phyloP scores from a whole-genome alignment of 1,284 basidiomycete species.

The Veloboletus limbatus region DNA sequence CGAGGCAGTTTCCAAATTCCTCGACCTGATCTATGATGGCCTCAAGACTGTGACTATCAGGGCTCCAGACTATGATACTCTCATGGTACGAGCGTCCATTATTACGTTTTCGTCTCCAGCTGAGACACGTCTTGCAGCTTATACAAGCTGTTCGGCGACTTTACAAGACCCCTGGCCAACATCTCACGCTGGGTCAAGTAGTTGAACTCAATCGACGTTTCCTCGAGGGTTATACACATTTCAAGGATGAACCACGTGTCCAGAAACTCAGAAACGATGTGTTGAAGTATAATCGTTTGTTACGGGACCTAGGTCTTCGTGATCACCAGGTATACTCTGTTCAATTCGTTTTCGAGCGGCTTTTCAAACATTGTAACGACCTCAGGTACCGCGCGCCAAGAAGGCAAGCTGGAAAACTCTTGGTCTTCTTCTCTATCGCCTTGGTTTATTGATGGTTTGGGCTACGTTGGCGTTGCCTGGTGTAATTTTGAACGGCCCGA shows the following conservation, averaged over 20 bases:
- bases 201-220: slow-evolving; percentile 96
- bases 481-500: slow-evolving; percentile 91
- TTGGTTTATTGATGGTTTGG: slow-evolving; percentile 83
- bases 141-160: slow-evolving; percentile 95
- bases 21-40: slow-evolving; percentile 94
- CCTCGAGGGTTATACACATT: slow-evolving; percentile 90
- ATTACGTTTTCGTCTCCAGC: background rate
- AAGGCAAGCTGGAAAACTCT: slow-evolving; percentile 87
- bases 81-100: slow-evolving; percentile 66
- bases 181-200: slow-evolving; percentile 92
- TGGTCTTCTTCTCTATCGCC: slow-evolving; percentile 82
- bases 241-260: slow-evolving; percentile 92
- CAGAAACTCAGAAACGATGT: slow-evolving; percentile 82
- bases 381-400: slow-evolving; percentile 75
- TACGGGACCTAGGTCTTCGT: slow-evolving; percentile 92
- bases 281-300: slow-evolving; percentile 89
- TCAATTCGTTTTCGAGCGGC: background rate
- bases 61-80: slow-evolving; percentile 96
- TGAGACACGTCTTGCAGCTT: slow-evolving; percentile 46
- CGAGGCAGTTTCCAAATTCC: slow-evolving; percentile 86
- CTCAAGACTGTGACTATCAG: slow-evolving; percentile 96
- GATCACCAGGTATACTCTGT: slow-evolving; percentile 86
- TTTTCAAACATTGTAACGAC: background rate
- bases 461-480: slow-evolving; percentile 88
- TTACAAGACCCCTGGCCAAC: slow-evolving; percentile 94